Percentiles rank a stretch among this genome's conserved stretches.
These are phyloP conservation scores for Aureobasidium pullulans DNA, from an alignment of 2,329 filamentous ascomycete species.

Conservation along the genomic window DNA sequence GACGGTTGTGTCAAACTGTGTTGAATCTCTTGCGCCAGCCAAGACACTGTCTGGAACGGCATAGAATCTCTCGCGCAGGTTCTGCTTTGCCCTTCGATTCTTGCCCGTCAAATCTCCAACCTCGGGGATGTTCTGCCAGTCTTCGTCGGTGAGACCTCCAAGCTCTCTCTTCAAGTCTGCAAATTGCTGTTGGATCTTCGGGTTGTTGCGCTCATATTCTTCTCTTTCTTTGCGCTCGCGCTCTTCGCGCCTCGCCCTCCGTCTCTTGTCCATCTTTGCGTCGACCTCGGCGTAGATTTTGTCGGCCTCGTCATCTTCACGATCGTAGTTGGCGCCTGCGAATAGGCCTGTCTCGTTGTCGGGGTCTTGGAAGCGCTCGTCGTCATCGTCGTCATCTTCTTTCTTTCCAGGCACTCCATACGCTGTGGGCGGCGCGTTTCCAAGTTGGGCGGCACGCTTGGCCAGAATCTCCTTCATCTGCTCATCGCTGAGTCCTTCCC, in stretches of 20 bases:
- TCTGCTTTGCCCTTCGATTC: conserved; percentile 78
- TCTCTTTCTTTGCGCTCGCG: conserved; percentile 86
- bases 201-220: conserved; percentile 94
- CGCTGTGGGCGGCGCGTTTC: conserved; percentile 61
- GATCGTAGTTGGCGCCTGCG: conserved; percentile 89
- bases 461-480: conserved; percentile 97
- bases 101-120: conserved; percentile 95
- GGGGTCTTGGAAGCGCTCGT: conserved; percentile 85
- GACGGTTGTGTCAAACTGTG: conserved; percentile 83
- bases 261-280: conserved; percentile 88
- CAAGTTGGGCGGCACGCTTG: conserved; percentile 80
- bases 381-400: conserved; percentile 67
- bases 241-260: conserved; percentile 76
- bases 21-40: conserved; percentile 71
- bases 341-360: conserved; percentile 97
- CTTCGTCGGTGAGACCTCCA: conserved; percentile 81
- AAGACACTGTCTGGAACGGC: conserved; percentile 95
- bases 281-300: conserved; percentile 93
- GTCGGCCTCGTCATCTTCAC: conserved; percentile 96
- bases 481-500: conserved; percentile 92
- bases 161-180: conserved; percentile 89
- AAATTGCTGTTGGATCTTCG: conserved; percentile 97
- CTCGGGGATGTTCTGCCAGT: conserved; percentile 93
- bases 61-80: conserved; percentile 72
- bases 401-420: conserved; percentile 64